Evolutionary conservation across 495 filamentous ascomycete genomes (phyloP), one percentile per base, ranked within the genome.

Genomic region (Sporormia fimetaria): DNA sequence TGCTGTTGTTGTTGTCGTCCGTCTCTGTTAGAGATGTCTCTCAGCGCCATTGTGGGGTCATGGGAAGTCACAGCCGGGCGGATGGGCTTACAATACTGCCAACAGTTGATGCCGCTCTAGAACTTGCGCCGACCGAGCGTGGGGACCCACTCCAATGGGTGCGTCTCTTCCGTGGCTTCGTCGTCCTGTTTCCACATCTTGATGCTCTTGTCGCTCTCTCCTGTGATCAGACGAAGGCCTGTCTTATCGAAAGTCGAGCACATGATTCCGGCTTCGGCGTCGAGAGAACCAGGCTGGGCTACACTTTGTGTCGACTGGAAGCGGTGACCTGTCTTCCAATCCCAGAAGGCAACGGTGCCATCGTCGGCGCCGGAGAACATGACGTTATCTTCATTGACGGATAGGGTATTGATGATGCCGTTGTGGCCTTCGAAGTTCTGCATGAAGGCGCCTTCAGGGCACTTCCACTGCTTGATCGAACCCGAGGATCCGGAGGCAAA

Each of bases 401-500:
- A 66, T n/a, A 99, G 61, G 0, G 84, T 85, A 59, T 99, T 99
- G 66, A 96, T 90, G 60, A 99, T 84, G 31, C 84, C 73, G 51
- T 95, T 94, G 48, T 94, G 87, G 26, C 87, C 87, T 28, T 95
- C 87, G 56, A 95, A 99, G 63, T 96, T 96, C 64, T 94, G 87
- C 92, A 99, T 99, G 60, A 99, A 94, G 21, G 82, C 86, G 25
- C 88, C 92, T 62, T 94, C 88, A 12, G 92, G 92, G 54, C 87
- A 96, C 61, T 96, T 96, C 88, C 90, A 99, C 61, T 96, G 92
- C 69, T 99, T 99, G 66, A 99, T 99, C 59, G 80, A 84, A 17
- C 80, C 79, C 0, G 87, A 86, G 55, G 83, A 90, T 43, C 81
- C 88, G 45, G 74, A 84, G 21, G 87, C 92, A 52, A 99, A 99